Evolutionary conservation across 2,329 filamentous ascomycete species (phyloP), one percentile per base, ranked within the genome.

Genomic region (Coniochaeta ligniaria): DNA sequence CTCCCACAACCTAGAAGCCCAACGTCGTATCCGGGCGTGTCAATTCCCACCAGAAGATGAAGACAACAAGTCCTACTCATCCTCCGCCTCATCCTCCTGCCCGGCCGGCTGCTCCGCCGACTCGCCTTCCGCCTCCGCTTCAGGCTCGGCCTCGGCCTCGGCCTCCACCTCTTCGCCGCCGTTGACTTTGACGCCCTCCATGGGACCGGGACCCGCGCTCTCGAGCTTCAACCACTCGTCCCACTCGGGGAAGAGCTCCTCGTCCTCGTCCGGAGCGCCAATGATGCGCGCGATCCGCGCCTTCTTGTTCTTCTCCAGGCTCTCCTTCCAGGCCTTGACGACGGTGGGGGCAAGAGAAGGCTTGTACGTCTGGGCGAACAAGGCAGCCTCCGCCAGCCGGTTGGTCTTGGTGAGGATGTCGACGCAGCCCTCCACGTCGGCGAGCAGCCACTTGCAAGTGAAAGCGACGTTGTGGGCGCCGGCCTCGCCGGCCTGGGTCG

Each of bases 311-410:
- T 91, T 91, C 73, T 97, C 93, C 57, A 99, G 75, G 35, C 79
- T 84, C 63, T 87, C 83, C 76, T 96, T 97, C 95, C 94, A 99
- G 63, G 84, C 76, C 62, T 81, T 80, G 6, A 91, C 92, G 0
- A 92, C 80, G 1, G 80, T 82, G 1, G 82, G 77, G 16, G 91
- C 85, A 31, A 87, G 74, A 64, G 89, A 93, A 0, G 95, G 95
- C 78, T 93, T 95, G 76, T 98, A 99, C 2, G 94, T 99, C 76
- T 98, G 94, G 5, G 92, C 86, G 73, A 98, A 96, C 31, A 99
- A 81, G 0, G 92, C 92, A 0, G 95, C 91, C 75, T 99, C 95
- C 0, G 93, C 88, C 38, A 87, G 77, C 54, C 95, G 84, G 66
- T 88, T 88, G 0, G 94, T 97, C 73, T 88, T 86, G 56, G 85